phyloP scores from a whole-genome alignment of 257 asterid genomes.

The Solanum neorickii region DNA sequence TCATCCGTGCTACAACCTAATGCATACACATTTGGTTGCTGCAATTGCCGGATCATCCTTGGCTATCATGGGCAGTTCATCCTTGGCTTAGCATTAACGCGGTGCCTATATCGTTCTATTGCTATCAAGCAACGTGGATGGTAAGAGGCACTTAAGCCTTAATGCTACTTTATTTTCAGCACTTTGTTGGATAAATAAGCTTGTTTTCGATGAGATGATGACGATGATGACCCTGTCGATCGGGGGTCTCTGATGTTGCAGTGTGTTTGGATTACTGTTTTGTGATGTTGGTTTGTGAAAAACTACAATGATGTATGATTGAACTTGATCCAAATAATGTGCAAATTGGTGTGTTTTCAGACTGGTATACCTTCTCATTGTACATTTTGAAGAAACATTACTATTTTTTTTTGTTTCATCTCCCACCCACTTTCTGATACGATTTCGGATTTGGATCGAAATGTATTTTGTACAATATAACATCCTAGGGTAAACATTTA shows the following conservation, averaged over 20 bases:
- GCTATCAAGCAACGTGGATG: neutral
- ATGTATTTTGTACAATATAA: neutral
- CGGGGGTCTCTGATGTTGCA: neutral
- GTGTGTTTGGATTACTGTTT: neutral
- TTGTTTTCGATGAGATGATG: neutral
- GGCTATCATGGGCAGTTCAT: slow-evolving; percentile 34
- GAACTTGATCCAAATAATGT: neutral
- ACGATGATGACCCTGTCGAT: neutral
- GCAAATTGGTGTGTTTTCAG: neutral
- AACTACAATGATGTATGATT: neutral
- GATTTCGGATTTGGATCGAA: neutral
- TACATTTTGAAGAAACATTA: neutral
- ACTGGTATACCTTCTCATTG: neutral
- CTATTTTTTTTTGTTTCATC: neutral
- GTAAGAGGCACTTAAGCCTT: slow-evolving; percentile 10
- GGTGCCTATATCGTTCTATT: slow-evolving; percentile 1
- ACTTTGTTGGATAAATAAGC: neutral
- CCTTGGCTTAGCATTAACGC: slow-evolving; percentile 48
- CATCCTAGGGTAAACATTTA: neutral
- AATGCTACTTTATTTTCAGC: slow-evolving; percentile 9
- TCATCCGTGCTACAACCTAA: slow-evolving; percentile 21
- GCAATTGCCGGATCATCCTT: slow-evolving; percentile 59
- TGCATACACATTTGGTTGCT: slow-evolving; percentile 27
- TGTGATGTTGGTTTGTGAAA: neutral
- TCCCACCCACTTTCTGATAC: neutral